Conservation (phyloP, 1,284 basidiomycete species). For the Cryptococcus deneoformans region DNA sequence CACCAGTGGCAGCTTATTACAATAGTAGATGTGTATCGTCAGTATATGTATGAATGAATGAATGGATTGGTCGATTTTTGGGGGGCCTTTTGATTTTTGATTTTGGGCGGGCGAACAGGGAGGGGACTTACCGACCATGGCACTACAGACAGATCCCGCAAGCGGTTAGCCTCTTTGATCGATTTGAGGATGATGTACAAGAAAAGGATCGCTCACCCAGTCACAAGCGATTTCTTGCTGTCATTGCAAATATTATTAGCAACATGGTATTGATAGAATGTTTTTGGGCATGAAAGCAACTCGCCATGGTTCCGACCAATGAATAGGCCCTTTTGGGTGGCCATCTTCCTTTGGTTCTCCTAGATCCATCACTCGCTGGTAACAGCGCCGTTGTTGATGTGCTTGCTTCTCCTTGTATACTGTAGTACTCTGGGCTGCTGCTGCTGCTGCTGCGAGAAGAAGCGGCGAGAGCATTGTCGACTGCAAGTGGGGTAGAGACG, state of each 20-base stretch:
- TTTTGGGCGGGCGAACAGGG: too few relatives aligned
- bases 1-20: constrained; percentile 3
- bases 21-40: not conserved
- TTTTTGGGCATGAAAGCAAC: not conserved
- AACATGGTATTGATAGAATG: not conserved
- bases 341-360: not conserved
- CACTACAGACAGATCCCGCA: not conserved
- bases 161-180: too few relatives aligned
- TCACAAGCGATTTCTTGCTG: not conserved
- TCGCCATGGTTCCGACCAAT: not conserved
- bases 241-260: not conserved
- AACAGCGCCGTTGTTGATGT: not conserved
- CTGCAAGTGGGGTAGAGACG: too few relatives aligned
- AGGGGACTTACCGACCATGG: not conserved
- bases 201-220: too few relatives aligned
- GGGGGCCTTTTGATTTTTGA: too few relatives aligned
- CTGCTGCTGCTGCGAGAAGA: too few relatives aligned
- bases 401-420: too few relatives aligned
- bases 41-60: too few relatives aligned
- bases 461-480: too few relatives aligned
- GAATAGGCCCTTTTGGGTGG: not conserved
- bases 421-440: too few relatives aligned
- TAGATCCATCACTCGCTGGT: not conserved
- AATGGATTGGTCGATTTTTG: too few relatives aligned
- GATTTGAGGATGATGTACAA: too few relatives aligned